A percentile compares a stretch with the other conserved stretches of the same genome.
Evolutionary conservation across 495 filamentous ascomycete species (phyloP).

Genomic region (Penicillium malachiteum): DNA sequence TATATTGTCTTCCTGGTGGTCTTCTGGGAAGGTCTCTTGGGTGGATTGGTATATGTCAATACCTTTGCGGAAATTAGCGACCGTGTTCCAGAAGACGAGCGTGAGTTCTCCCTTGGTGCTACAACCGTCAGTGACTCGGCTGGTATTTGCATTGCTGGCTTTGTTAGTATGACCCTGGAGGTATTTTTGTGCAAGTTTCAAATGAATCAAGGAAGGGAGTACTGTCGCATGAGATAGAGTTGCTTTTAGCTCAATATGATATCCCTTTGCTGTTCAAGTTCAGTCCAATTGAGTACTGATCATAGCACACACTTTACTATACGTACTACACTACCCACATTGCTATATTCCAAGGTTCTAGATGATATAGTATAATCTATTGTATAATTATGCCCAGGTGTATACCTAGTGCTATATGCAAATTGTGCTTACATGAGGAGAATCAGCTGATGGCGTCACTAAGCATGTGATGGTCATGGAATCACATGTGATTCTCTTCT

Average conservation of each 20-base stretch:
- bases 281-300: neutral
- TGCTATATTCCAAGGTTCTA: no score
- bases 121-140: slow-evolving; percentile 90
- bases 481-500: slow-evolving; percentile 1
- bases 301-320: neutral
- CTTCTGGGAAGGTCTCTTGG: slow-evolving; percentile 95
- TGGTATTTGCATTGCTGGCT: slow-evolving; percentile 86
- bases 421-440: neutral
- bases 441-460: neutral
- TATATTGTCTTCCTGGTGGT: slow-evolving; percentile 78
- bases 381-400: neutral
- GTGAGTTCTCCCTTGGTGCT: slow-evolving; percentile 87
- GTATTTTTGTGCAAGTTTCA: slow-evolving; percentile 80
- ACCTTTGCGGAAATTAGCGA: slow-evolving; percentile 93
- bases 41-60: slow-evolving; percentile 90
- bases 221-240: slow-evolving; percentile 55
- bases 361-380: no score
- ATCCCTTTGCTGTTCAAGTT: neutral
- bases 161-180: slow-evolving; percentile 84
- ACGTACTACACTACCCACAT: neutral
- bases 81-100: slow-evolving; percentile 66
- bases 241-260: neutral
- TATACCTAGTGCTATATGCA: neutral
- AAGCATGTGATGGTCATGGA: neutral
- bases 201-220: slow-evolving; percentile 71